These are phyloP conservation scores for Pleurotus cornucopiae DNA, from an alignment of 768 basidiomycete species.

Conservation along the genomic window DNA sequence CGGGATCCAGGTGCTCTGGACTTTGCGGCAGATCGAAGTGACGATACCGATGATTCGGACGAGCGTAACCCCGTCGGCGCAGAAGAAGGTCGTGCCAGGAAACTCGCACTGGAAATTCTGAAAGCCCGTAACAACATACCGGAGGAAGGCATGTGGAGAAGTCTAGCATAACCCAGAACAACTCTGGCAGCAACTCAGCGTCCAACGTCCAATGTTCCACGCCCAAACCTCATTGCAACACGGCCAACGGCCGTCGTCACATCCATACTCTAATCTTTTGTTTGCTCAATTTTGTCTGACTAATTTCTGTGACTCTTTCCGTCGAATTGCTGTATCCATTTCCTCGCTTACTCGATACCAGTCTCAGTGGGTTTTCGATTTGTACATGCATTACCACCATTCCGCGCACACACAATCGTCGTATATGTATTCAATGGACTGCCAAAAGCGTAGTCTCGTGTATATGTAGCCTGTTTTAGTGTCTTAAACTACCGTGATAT, in stretches of 20 bases:
- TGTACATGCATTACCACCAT: neutral
- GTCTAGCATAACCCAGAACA: constrained; percentile 43
- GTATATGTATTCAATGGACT: neutral
- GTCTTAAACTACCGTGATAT: neutral
- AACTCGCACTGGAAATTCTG: constrained; percentile 63
- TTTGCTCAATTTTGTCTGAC: neutral
- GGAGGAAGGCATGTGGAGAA: constrained; percentile 77
- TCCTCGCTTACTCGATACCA: neutral
- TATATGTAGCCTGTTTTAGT: neutral
- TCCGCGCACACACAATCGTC: neutral
- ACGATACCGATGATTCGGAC: constrained; percentile 24
- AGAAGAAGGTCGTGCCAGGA: constrained; percentile 44
- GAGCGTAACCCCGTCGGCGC: constrained; percentile 22
- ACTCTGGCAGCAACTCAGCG: neutral
- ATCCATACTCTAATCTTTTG: neutral
- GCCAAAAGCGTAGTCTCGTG: neutral
- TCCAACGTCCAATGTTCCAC: neutral
- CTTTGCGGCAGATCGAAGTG: constrained; percentile 48
- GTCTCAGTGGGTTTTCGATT: neutral
- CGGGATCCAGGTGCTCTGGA: constrained; percentile 73
- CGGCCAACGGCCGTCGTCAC: neutral
- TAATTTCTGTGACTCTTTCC: neutral
- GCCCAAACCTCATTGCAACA: neutral
- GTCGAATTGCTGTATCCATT: neutral
- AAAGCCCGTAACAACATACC: constrained; percentile 67